Evolutionary conservation across 345 rosid species (phyloP), one percentile per base, ranked within the genome.

Genomic region (Gossypioides kirkii): DNA sequence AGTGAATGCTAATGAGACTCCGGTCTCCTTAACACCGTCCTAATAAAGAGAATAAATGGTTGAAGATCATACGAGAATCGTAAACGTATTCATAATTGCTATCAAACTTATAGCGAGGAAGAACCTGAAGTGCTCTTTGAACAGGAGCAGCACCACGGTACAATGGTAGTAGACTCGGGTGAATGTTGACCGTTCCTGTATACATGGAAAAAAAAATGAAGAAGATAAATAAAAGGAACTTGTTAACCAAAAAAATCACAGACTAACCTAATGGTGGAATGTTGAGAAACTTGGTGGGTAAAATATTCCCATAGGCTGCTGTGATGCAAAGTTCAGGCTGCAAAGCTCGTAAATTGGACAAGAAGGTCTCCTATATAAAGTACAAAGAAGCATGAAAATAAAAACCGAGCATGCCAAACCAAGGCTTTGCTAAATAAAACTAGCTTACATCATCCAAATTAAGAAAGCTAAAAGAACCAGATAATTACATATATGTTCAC

Each of bases 111-210:
- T n/a, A 58, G 63, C 50, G 69, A 12, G 22, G 62, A 63, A 42
- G 71, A 59, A 92, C 98, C 96, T 88, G 88, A 76, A 92, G 78
- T 60, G 94, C 94, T 80, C 98, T 87, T 77, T 95, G 99, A 79
- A 90, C 98, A 69, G 97, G 97, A 79, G 98, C 97, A 82, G 97
- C 98, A 56, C 98, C 98, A 76, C 97, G 97, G 63, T 94, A 94
- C 38, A 85, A 72, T 0, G 98, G 99, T 42, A 95, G 77, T 78
- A 95, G 80, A 84, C 98, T 95, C 53, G 98, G 99, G 72, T 92
- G 99, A 81, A 95, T 82, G 69, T 95, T 95, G 74, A 95, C 97
- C 0, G 97, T 95, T 75, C 99, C 98, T 95, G 88, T 25, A 25
- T 13, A 67, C 58, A 47, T 26, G 42, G 16, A 1, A 26, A 68